A percentile compares a stretch with the other conserved stretches of the same genome.
Evolutionary conservation across 1,139 yeast species (phyloP).

Genomic region (Scheffersomyces stambukii): DNA sequence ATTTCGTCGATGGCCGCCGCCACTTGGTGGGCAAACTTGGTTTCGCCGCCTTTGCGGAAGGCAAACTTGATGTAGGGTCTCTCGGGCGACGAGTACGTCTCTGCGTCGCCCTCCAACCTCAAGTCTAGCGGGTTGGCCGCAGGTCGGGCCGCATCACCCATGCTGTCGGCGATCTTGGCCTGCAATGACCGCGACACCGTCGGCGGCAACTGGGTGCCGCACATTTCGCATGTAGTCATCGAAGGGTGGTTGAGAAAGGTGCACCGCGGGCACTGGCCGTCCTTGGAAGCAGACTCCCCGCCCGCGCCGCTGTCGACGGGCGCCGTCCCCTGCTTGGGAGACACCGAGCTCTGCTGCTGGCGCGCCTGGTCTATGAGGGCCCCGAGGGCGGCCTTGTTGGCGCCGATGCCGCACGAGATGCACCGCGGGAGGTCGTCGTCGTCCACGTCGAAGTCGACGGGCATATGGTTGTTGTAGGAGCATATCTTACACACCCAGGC

Average conservation of each 20-base stretch:
- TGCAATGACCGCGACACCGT: slow-evolving; percentile 9
- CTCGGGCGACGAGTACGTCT: slow-evolving; percentile 26
- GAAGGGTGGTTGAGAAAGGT: slow-evolving; percentile 86
- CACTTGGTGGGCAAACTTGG: slow-evolving; percentile 40
- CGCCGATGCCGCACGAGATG: slow-evolving; percentile 69
- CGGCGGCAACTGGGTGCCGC: slow-evolving; percentile 59
- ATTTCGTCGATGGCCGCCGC: slow-evolving; percentile 39
- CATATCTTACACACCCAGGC: slow-evolving; percentile 88
- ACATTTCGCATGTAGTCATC: slow-evolving; percentile 75
- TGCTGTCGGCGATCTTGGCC: slow-evolving; percentile 6
- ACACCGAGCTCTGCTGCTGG: not conserved
- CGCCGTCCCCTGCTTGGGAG: not conserved
- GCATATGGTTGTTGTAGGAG: slow-evolving; percentile 56
- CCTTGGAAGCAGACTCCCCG: slow-evolving; percentile 17
- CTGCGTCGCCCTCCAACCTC: slow-evolving; percentile 26
- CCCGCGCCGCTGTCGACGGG: slow-evolving; percentile 1
- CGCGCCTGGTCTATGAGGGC: slow-evolving; percentile 4
- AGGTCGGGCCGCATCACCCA: slow-evolving; percentile 5
- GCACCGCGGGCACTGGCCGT: slow-evolving; percentile 68
- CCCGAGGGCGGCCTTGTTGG: slow-evolving; percentile 13
- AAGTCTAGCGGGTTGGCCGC: slow-evolving; percentile 17
- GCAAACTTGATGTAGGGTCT: slow-evolving; percentile 50
- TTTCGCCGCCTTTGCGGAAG: slow-evolving; percentile 59
- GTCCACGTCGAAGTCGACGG: slow-evolving; percentile 27
- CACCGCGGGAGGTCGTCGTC: slow-evolving; percentile 51